Conservation (phyloP, 352 stramenopile genomes). For the Phytophthora brassicae region DNA sequence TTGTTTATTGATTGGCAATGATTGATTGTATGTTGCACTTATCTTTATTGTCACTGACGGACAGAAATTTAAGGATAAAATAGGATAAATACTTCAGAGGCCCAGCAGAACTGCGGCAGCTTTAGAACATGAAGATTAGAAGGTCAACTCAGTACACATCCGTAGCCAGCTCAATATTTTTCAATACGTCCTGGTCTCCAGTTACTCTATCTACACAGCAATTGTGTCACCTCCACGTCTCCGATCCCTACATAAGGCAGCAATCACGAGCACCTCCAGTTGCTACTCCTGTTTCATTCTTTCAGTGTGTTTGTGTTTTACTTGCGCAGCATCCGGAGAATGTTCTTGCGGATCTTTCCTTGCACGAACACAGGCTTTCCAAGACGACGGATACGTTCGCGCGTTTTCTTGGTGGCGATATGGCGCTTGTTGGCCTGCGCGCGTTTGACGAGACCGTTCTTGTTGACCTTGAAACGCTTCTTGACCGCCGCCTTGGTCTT, state of each 20-base stretch:
- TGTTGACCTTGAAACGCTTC: slow-evolving; percentile 85
- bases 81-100: neutral
- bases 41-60: too few relatives aligned
- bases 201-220: slow-evolving; percentile 24
- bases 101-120: slow-evolving; percentile 4
- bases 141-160: neutral
- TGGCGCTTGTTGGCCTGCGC: slow-evolving; percentile 82
- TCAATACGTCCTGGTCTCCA: slow-evolving; percentile 5
- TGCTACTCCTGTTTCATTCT: neutral
- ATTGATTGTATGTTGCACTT: too few relatives aligned
- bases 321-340: slow-evolving; percentile 71
- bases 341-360: slow-evolving; percentile 84
- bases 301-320: slow-evolving; percentile 16
- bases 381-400: slow-evolving; percentile 73
- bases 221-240: slow-evolving; percentile 1
- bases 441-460: slow-evolving; percentile 79
- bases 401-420: slow-evolving; percentile 85
- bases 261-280: neutral
- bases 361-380: slow-evolving; percentile 71
- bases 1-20: too few relatives aligned
- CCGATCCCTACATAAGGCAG: neutral
- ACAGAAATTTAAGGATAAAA: too few relatives aligned
- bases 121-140: neutral
- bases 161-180: slow-evolving; percentile 19
- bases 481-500: slow-evolving; percentile 11